A percentile compares a stretch with the other conserved stretches of the same genome.
phyloP scores from a whole-genome alignment of 2,329 filamentous ascomycete genomes.

The Pseudogymnoascus sp. region DNA sequence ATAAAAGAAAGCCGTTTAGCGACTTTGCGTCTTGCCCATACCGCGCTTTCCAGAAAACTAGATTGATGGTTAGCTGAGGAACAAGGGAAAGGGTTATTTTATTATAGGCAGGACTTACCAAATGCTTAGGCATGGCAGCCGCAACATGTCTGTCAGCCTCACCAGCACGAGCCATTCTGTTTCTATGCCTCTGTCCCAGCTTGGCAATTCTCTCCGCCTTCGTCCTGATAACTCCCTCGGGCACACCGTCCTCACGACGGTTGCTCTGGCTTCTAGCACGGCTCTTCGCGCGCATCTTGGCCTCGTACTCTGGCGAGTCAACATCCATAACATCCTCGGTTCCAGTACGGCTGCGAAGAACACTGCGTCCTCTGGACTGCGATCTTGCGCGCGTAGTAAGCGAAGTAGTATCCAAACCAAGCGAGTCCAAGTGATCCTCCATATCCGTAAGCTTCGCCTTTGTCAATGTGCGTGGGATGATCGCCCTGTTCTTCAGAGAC shows the following conservation, averaged over 20 bases:
- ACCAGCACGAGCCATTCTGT: constrained; percentile 93
- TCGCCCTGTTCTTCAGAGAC: constrained; percentile 91
- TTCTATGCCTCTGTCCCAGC: constrained; percentile 96
- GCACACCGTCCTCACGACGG: constrained; percentile 71
- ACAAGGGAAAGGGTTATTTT: constrained; percentile 10
- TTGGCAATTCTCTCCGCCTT: constrained; percentile 86
- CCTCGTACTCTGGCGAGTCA: constrained; percentile 49
- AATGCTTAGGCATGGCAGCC: constrained; percentile 77
- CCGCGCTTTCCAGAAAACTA: constrained; percentile 86
- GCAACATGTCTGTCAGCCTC: constrained; percentile 89
- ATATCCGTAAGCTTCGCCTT: constrained; percentile 82
- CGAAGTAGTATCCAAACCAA: constrained; percentile 77
- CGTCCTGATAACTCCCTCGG: constrained; percentile 55
- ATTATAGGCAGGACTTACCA: constrained; percentile 55
- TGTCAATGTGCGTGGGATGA: constrained; percentile 77
- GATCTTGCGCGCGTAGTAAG: constrained; percentile 68
- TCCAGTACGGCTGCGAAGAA: constrained; percentile 55
- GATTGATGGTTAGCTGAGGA: constrained; percentile 29
- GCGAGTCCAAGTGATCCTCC: constrained; percentile 74
- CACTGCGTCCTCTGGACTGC: constrained; percentile 64
- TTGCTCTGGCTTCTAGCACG: constrained; percentile 62
- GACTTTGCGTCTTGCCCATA: constrained; percentile 78
- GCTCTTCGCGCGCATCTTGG: constrained; percentile 66
- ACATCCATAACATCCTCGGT: constrained; percentile 72
- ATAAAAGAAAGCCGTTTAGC: constrained; percentile 39